These are phyloP conservation scores for Suillus tomentosus DNA, from an alignment of 768 basidiomycete genomes.

Conservation along the genomic window DNA sequence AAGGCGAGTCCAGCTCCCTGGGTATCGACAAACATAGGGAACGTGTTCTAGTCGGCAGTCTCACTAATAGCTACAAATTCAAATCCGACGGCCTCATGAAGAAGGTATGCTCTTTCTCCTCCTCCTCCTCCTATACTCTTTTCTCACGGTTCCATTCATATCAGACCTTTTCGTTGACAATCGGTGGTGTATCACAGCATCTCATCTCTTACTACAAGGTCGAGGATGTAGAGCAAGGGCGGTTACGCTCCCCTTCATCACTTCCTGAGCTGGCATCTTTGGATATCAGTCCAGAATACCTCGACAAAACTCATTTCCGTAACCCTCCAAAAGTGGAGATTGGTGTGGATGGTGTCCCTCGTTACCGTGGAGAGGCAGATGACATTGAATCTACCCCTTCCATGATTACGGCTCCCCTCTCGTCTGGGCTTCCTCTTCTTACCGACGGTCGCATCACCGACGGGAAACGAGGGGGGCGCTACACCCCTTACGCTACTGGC, in stretches of 20 bases:
- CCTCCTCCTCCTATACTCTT: conserved; percentile 10
- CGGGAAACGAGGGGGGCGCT: conserved; percentile 45
- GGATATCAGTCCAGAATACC: conserved; percentile 84
- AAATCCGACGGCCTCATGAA: conserved; percentile 94
- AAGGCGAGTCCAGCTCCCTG: conserved; percentile 47
- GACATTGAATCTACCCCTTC: conserved; percentile 54
- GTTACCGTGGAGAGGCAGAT: conserved; percentile 84
- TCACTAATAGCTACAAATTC: conserved; percentile 94
- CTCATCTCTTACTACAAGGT: conserved; percentile 94
- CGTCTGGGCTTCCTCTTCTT: conserved; percentile 50
- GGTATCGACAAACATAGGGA: conserved; percentile 75
- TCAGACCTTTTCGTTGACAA: conserved; percentile 90
- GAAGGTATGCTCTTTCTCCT: conserved; percentile 62
- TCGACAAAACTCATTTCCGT: conserved; percentile 90
- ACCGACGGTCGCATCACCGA: conserved; percentile 48
- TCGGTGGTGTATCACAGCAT: conserved; percentile 85
- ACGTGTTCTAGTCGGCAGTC: conserved; percentile 80
- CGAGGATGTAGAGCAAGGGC: conserved; percentile 87
- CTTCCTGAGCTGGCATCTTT: conserved; percentile 85
- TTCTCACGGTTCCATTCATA: conserved; percentile 31
- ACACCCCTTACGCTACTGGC: conserved; percentile 41
- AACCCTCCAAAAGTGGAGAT: conserved; percentile 88
- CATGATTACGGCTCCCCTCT: conserved; percentile 43
- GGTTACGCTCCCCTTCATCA: conserved; percentile 85
- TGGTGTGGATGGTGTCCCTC: conserved; percentile 77